Conservation (phyloP, 768 basidiomycete genomes). For the Hydnum rufescens region DNA sequence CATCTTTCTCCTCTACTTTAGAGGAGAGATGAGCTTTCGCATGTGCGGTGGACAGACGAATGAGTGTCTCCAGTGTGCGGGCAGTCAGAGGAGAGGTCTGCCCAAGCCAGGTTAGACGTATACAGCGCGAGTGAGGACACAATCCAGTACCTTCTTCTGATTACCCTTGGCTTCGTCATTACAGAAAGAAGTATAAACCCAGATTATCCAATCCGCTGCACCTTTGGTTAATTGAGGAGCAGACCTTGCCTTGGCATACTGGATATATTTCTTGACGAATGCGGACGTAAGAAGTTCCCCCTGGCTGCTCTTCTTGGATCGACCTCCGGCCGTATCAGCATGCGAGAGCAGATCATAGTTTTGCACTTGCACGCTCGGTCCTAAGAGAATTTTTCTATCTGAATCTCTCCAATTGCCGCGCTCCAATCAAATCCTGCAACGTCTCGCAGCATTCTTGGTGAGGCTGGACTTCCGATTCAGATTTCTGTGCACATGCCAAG, state of each 20-base stretch:
- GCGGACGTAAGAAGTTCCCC: constrained; percentile 75
- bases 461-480: too few species aligned
- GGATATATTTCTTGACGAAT: constrained; percentile 97
- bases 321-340: constrained; percentile 30
- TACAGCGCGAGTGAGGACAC: too few species aligned
- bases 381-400: too few species aligned
- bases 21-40: constrained; percentile 83
- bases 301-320: constrained; percentile 27
- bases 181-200: constrained; percentile 75
- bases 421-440: too few species aligned
- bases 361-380: too few species aligned
- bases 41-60: constrained; percentile 94
- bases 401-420: too few species aligned
- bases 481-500: too few species aligned
- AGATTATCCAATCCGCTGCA: constrained; percentile 84
- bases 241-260: constrained; percentile 82
- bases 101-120: constrained; percentile 8
- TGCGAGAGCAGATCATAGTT: constrained; percentile 4
- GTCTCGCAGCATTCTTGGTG: too few species aligned
- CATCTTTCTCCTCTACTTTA: constrained; percentile 71
- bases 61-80: constrained; percentile 94
- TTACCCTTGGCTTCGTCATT: constrained; percentile 87
- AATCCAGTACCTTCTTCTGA: constrained; percentile 56
- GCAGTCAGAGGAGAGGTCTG: constrained; percentile 96
- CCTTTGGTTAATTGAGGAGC: constrained; percentile 77